A percentile compares a stretch with the other conserved stretches of the same genome.
Evolutionary conservation across 2,329 filamentous ascomycete genomes (phyloP).

Genomic region (Aplosporella prunicola): DNA sequence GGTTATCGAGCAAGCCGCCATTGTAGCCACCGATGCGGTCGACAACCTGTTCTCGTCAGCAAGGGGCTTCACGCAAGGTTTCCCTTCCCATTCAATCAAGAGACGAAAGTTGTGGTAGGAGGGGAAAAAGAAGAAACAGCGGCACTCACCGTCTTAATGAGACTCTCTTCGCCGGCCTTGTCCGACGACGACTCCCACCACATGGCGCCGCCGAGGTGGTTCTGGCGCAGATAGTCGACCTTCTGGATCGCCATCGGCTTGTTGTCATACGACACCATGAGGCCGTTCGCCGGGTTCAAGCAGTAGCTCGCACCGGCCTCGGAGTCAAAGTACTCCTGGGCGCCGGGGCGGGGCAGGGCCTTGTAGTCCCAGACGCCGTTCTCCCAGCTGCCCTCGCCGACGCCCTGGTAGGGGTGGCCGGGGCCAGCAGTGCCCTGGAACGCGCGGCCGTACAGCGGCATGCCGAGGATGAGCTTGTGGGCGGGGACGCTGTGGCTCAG

Average conservation of each 20-base stretch:
- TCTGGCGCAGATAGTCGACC: slow-evolving; percentile 53
- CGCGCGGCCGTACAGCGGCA: slow-evolving; percentile 84
- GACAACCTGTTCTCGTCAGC: slow-evolving; percentile 27
- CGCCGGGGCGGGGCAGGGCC: slow-evolving; percentile 59
- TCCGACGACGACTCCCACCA: slow-evolving; percentile 91
- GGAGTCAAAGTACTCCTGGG: slow-evolving; percentile 54
- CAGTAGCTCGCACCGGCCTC: slow-evolving; percentile 64
- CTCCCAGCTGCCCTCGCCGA: slow-evolving; percentile 78
- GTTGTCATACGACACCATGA: slow-evolving; percentile 70
- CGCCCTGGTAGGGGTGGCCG: slow-evolving; percentile 58
- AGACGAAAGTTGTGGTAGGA: too few relatives aligned
- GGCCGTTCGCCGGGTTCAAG: slow-evolving; percentile 54
- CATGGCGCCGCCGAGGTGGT: slow-evolving; percentile 75
- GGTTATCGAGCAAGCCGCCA: slow-evolving; percentile 36
- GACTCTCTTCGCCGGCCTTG: slow-evolving; percentile 50
- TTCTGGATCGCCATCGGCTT: slow-evolving; percentile 58
- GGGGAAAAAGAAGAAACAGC: slow-evolving; percentile 3
- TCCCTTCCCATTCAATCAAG: too few relatives aligned
- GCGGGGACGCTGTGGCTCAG: slow-evolving; percentile 48
- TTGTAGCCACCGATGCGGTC: slow-evolving; percentile 29
- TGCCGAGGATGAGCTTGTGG: slow-evolving; percentile 74
- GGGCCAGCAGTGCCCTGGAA: slow-evolving; percentile 71
- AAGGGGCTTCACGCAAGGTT: too few relatives aligned
- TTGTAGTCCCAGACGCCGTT: slow-evolving; percentile 84
- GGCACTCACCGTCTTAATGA: slow-evolving; percentile 42